Evolutionary conservation across 2,329 filamentous ascomycete species (phyloP), one percentile per base, ranked within the genome.

Genomic region (Nigrospora sphaerica): DNA sequence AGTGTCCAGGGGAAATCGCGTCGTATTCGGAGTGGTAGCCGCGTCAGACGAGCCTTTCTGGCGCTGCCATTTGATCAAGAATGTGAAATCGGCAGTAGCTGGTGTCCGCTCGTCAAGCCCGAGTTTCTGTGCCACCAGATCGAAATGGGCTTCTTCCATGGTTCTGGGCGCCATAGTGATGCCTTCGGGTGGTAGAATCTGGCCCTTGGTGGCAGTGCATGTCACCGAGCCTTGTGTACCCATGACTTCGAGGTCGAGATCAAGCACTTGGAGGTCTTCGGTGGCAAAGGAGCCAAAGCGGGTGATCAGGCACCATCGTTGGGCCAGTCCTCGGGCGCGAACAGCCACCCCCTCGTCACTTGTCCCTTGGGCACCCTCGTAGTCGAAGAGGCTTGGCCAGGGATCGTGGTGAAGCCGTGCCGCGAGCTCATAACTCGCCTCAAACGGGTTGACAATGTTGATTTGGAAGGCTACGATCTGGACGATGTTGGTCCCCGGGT

Each of bases 351-450:
- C 56, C 12, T 68, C 63, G 23, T 54, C 62, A 28, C 68, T 64
- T 6, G 54, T 50, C 9, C 66, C 62, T 18, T 65, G 62, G 3
- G 79, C 57, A 13, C 68, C 69, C 18, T 81, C 75, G 16, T 78
- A 70, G 44, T 82, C 75, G 64, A 97, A 98, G 56, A 95, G 83
- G 61, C 85, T 90, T 1, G 93, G 91, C 92, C 93, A 98, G 3
- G 81, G 74, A 42, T 86, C 83, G 0, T 77, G 65, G 62, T 96
- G 86, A 4, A 95, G 72, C 11, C 86, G 79, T 12, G 93, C 90
- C 12, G 84, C 75, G 51, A 97, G 81, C 51, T 95, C 88, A 63
- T 95, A 96, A 58, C 87, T 93, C 14, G 90, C 88, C 66, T 95
- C 90, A 57, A 98, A 97, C 0, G 92, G 89, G 42, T 82, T 84